Base-by-base conservation (phyloP, 1,284 basidiomycete species). In the Malassezia sympodialis region DNA sequence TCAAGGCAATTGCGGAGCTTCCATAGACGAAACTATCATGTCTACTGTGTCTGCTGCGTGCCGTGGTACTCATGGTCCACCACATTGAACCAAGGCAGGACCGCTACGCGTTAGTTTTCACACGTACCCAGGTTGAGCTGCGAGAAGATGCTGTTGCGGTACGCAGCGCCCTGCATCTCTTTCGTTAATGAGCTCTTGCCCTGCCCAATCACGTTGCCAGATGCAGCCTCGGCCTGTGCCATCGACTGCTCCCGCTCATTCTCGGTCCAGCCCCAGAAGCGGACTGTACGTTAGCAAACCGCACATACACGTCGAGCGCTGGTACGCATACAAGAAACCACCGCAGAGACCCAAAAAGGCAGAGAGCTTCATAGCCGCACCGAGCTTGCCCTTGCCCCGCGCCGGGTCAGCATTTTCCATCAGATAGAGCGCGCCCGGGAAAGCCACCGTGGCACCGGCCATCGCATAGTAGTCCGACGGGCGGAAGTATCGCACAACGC, bases 201-300 rank as follows among this genome's bases (percentile, higher is more conserved):
- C 15, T 61, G 60, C 8, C 68, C 68, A 26, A 51, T 34, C 30
- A 67, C 65, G 51, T 57, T 53, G 2, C 65, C 65, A 1, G 56
- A 51, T 12, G 56, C 62, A 19, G 53, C 45, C 19, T 67, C 63
- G 12, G 59, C 53, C 53, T 64, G 49, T 30, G 68, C 59, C 2
- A 53, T 50, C 28, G 53, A 27, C 41, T 63, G 59, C 49, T 74
- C 72, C 19, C 65, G 19, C 48, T 67, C 83, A 79, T 99, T 99
- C 79, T 96, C 93, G 21, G 81, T 79, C 86, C 88, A 91, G 48
- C 93, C 93, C 88, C 88, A 91, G 81, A 98, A 93, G 41, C 93
- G 90, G 77, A 85, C 90, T 90, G 68, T n/a, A 53, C 27, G 42
- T 42, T 1, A 19, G 49, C 19, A 50, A 7, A n/a, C 19, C 7